phyloP scores from a whole-genome alignment of 2,329 filamentous ascomycete species.

The Monilinia laxa region DNA sequence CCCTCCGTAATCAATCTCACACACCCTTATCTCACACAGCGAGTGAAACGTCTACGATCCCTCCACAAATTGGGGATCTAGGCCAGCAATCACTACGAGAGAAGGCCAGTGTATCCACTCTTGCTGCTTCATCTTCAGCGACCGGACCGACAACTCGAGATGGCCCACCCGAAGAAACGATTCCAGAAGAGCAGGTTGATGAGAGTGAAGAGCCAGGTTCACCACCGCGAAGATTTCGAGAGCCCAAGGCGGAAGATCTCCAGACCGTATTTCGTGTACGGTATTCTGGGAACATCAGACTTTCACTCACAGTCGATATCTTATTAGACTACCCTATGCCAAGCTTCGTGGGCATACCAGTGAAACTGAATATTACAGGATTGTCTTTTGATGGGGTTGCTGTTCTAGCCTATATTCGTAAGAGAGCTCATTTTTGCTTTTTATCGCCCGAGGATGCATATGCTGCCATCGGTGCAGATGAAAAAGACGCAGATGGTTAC shows the following conservation, averaged over 20 bases:
- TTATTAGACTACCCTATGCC: slow-evolving; percentile 98
- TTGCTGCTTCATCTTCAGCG: slow-evolving; percentile 54
- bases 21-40: slow-evolving; percentile 27
- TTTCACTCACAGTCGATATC: slow-evolving; percentile 92
- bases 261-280: slow-evolving; percentile 90
- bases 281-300: slow-evolving; percentile 82
- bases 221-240: slow-evolving; percentile 58
- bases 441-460: slow-evolving; percentile 87
- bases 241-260: slow-evolving; percentile 79
- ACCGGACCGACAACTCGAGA: slow-evolving; percentile 61
- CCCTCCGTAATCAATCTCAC: slow-evolving; percentile 29
- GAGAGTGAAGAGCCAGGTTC: slow-evolving; percentile 38
- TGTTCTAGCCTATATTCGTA: slow-evolving; percentile 86
- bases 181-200: slow-evolving; percentile 37
- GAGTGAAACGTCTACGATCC: slow-evolving; percentile 39
- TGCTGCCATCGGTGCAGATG: slow-evolving; percentile 55
- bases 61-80: slow-evolving; percentile 44
- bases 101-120: slow-evolving; percentile 62
- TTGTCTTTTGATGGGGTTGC: slow-evolving; percentile 94
- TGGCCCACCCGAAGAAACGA: slow-evolving; percentile 39
- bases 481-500: slow-evolving; percentile 34
- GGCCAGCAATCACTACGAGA: slow-evolving; percentile 47
- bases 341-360: slow-evolving; percentile 91
- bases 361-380: slow-evolving; percentile 93
- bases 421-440: slow-evolving; percentile 90